These are phyloP conservation scores for Akanthomyces lecanii DNA, from an alignment of 2,329 filamentous ascomycete species.

Conservation along the genomic window DNA sequence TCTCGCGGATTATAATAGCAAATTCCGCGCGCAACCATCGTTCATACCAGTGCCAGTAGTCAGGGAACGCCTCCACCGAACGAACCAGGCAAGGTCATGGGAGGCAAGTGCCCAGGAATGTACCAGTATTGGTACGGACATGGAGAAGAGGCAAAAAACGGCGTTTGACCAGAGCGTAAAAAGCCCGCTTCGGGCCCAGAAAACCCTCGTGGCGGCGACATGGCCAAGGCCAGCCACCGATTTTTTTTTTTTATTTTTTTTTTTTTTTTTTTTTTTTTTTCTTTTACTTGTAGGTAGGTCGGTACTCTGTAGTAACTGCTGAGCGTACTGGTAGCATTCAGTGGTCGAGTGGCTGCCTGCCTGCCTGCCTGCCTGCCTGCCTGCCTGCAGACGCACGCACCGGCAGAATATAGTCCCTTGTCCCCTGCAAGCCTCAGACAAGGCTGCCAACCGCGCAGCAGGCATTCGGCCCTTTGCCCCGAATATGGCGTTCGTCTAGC, in stretches of 20 bases:
- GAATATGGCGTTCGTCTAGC: background rate
- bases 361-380: background rate
- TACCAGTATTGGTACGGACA: too few relatives aligned
- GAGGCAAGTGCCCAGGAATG: too few relatives aligned
- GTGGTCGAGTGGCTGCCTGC: too few relatives aligned
- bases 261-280: too few relatives aligned
- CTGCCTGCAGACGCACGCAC: background rate
- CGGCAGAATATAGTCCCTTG: background rate
- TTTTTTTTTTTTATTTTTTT: background rate
- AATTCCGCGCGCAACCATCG: too few relatives aligned
- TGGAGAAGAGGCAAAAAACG: background rate
- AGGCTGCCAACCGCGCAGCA: background rate
- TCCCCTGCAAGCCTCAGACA: background rate
- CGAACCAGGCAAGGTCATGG: too few relatives aligned
- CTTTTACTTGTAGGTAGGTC: too few relatives aligned
- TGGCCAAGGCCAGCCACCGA: background rate
- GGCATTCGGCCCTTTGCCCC: constrained; percentile 12
- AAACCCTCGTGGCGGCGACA: background rate
- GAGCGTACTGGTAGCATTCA: too few relatives aligned
- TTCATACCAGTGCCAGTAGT: too few relatives aligned
- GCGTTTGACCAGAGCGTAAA: background rate
- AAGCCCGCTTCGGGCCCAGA: constrained; percentile 2
- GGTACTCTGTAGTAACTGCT: too few relatives aligned
- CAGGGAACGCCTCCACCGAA: too few relatives aligned
- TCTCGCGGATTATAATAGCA: too few relatives aligned